These are phyloP conservation scores for Sordariomycetes sp. DNA, from an alignment of 2,329 filamentous ascomycete genomes.

Conservation along the genomic window DNA sequence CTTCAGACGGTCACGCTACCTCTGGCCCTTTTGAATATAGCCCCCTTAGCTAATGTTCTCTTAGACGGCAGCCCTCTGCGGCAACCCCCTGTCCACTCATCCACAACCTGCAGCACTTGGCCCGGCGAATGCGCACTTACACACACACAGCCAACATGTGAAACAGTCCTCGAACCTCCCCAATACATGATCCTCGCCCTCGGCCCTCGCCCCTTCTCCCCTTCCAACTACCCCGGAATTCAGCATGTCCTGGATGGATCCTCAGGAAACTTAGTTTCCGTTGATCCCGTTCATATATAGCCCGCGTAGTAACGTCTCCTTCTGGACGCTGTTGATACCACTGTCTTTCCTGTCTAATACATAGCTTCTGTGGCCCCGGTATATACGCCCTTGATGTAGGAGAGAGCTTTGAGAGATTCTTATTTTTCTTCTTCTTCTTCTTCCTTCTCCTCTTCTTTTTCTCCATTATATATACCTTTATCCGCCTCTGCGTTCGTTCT, in stretches of 20 bases:
- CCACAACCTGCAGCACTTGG: too few relatives aligned
- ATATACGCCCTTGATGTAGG: neutral
- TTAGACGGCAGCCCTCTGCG: too few relatives aligned
- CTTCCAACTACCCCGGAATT: neutral
- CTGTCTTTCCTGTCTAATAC: too few relatives aligned
- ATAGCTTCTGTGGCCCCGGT: too few relatives aligned
- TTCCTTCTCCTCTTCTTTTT: too few relatives aligned
- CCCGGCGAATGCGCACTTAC: neutral
- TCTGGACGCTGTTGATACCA: neutral
- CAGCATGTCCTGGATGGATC: neutral
- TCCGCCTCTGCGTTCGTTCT: neutral
- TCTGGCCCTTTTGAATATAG: too few relatives aligned
- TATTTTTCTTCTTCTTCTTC: neutral
- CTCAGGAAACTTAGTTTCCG: neutral
- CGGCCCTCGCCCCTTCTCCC: neutral
- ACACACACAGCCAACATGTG: neutral
- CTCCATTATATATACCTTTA: too few relatives aligned
- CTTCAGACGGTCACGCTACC: too few relatives aligned
- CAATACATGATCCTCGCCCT: slow-evolving; percentile 3
- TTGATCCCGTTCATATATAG: neutral
- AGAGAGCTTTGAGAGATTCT: neutral
- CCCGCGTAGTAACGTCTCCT: neutral
- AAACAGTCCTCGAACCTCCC: slow-evolving; percentile 3
- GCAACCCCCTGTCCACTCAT: too few relatives aligned
- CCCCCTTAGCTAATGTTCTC: too few relatives aligned